Evolutionary conservation across 2,329 filamentous ascomycete genomes (phyloP).

Genomic region (Cordyceps fumosorosea): DNA sequence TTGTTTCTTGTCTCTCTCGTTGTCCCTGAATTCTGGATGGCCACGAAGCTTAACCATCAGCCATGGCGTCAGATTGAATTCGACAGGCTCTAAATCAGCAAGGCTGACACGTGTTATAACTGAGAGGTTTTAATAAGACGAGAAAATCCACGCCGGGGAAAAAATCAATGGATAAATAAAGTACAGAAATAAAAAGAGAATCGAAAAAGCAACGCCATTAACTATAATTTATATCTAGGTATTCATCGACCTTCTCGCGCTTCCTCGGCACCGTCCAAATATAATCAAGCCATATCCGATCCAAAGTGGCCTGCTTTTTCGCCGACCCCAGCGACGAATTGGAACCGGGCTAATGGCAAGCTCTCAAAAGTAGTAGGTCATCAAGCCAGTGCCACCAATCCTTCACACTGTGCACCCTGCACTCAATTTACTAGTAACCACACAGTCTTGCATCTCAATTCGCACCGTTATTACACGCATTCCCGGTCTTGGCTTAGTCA

Average conservation of each 20-base stretch:
- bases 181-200: neutral
- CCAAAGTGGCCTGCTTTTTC: conserved; percentile 9
- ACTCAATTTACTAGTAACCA: neutral
- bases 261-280: conserved; percentile 4
- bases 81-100: too few species aligned
- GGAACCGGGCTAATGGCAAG: conserved; percentile 20
- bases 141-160: too few species aligned
- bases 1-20: too few species aligned
- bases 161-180: neutral
- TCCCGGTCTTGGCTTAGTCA: conserved; percentile 26
- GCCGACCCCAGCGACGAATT: conserved; percentile 17
- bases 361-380: conserved; percentile 6
- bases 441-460: conserved; percentile 17
- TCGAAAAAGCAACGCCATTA: neutral
- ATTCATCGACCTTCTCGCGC: neutral
- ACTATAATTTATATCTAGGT: neutral
- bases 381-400: conserved; percentile 12
- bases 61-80: too few species aligned
- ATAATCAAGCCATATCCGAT: neutral
- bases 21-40: too few species aligned
- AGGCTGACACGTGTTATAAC: too few species aligned
- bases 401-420: conserved; percentile 16
- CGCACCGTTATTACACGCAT: conserved; percentile 22
- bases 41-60: too few species aligned
- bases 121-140: too few species aligned